Evolutionary conservation across 1,284 basidiomycete genomes (phyloP).

Genomic region (Leccinum fallax): DNA sequence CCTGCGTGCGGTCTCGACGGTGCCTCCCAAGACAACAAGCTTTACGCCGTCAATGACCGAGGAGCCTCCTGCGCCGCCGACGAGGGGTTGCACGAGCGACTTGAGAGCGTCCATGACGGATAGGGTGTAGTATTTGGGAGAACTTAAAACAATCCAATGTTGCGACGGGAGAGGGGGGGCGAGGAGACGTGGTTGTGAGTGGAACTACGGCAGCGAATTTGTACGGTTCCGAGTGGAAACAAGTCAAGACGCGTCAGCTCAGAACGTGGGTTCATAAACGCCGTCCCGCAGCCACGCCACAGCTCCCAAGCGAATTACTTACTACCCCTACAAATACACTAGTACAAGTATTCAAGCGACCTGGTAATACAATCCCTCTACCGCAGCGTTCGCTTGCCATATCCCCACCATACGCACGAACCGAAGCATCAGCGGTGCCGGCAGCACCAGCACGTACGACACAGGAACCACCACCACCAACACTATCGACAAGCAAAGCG

Average conservation of each 20-base stretch:
- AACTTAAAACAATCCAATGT: slow-evolving; percentile 34
- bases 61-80: slow-evolving; percentile 70
- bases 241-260: slow-evolving; percentile 40
- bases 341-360: slow-evolving; percentile 30
- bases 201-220: neutral
- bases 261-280: slow-evolving; percentile 33
- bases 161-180: slow-evolving; percentile 23
- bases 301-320: slow-evolving; percentile 19
- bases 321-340: slow-evolving; percentile 1
- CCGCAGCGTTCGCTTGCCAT: slow-evolving; percentile 80
- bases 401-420: slow-evolving; percentile 64
- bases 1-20: slow-evolving; percentile 79
- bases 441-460: slow-evolving; percentile 57
- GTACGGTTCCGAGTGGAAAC: slow-evolving; percentile 15
- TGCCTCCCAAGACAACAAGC: slow-evolving; percentile 82
- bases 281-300: slow-evolving; percentile 31
- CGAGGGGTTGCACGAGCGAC: slow-evolving; percentile 78
- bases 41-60: slow-evolving; percentile 84
- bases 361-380: slow-evolving; percentile 69
- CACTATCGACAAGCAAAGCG: slow-evolving; percentile 60
- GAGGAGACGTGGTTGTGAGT: neutral
- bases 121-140: slow-evolving; percentile 22
- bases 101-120: slow-evolving; percentile 73
- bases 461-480: slow-evolving; percentile 61
- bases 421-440: slow-evolving; percentile 66